phyloP scores from a whole-genome alignment of 2,329 filamentous ascomycete genomes.

The Ustulina deusta region DNA sequence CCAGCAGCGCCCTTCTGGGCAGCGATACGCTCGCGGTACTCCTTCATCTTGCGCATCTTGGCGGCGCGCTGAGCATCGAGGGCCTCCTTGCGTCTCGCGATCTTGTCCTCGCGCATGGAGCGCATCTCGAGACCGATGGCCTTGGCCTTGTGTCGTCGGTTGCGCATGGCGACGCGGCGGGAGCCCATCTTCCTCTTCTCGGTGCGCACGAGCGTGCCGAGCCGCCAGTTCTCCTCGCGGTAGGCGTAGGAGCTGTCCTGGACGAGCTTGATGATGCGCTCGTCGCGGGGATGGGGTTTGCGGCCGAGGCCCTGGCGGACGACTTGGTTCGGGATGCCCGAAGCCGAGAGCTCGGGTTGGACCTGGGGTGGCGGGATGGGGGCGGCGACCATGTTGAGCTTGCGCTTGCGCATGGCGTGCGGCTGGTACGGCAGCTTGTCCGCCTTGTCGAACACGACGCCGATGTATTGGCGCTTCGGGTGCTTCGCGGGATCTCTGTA shows the following conservation, averaged over 20 bases:
- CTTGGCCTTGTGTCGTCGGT: slow-evolving; percentile 58
- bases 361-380: slow-evolving; percentile 55
- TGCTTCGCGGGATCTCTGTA: slow-evolving; percentile 88
- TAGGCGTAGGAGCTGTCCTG: slow-evolving; percentile 65
- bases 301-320: slow-evolving; percentile 52
- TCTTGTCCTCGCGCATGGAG: slow-evolving; percentile 48
- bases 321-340: slow-evolving; percentile 63
- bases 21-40: slow-evolving; percentile 41
- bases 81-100: slow-evolving; percentile 49
- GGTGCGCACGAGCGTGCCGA: slow-evolving; percentile 64
- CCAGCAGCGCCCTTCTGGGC: slow-evolving; percentile 24
- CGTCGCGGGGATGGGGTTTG: slow-evolving; percentile 53
- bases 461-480: slow-evolving; percentile 92
- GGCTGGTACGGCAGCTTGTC: slow-evolving; percentile 82
- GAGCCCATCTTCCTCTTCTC: slow-evolving; percentile 60
- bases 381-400: slow-evolving; percentile 76
- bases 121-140: slow-evolving; percentile 50
- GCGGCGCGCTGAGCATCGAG: slow-evolving; percentile 46
- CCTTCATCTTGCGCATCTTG: slow-evolving; percentile 41
- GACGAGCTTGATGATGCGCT: slow-evolving; percentile 63
- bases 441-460: slow-evolving; percentile 85
- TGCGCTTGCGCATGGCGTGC: slow-evolving; percentile 79
- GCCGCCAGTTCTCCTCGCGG: slow-evolving; percentile 70
- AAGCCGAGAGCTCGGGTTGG: slow-evolving; percentile 59
- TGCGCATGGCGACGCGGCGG: slow-evolving; percentile 62